Conservation (phyloP, 1,139 yeast species). For the Wickerhamomyces sp. region DNA sequence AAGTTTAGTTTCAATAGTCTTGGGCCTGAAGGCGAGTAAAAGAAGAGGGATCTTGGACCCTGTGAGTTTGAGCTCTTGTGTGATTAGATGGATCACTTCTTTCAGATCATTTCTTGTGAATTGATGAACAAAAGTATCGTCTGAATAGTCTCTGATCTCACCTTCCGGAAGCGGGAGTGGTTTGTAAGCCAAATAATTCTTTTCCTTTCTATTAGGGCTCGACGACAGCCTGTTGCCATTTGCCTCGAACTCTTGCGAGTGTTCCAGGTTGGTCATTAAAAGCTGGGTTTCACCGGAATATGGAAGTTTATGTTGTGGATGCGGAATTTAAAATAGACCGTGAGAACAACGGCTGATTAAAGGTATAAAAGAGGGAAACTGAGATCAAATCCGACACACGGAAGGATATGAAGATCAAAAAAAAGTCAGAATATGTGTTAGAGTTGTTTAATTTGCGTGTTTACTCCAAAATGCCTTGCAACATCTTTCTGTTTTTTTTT, state of each 20-base stretch:
- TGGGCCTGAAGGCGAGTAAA: conserved; percentile 65
- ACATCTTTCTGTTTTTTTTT: too few species aligned
- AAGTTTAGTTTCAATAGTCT: conserved; percentile 51
- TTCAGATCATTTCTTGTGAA: conserved; percentile 62
- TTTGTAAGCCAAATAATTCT: conserved; percentile 1
- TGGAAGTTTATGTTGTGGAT: not conserved
- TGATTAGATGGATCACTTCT: conserved; percentile 58
- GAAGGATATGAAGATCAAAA: too few species aligned
- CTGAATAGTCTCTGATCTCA: conserved; percentile 17
- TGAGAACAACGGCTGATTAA: too few species aligned
- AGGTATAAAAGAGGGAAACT: too few species aligned
- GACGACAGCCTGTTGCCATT: conserved; percentile 7
- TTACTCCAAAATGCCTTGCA: too few species aligned
- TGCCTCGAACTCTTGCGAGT: conserved; percentile 12
- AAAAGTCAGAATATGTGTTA: too few species aligned
- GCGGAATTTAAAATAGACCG: too few species aligned
- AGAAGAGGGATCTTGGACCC: conserved; percentile 56
- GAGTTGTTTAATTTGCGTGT: too few species aligned
- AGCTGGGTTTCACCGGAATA: conserved; percentile 1
- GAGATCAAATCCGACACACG: too few species aligned
- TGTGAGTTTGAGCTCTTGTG: conserved; percentile 55
- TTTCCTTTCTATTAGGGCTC: conserved; percentile 8
- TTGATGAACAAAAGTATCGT: conserved; percentile 37
- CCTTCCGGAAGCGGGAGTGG: conserved; percentile 6
- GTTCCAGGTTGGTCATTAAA: conserved; percentile 3